Conservation (phyloP, 1,284 basidiomycete species). For the Moesziomyces sp. region DNA sequence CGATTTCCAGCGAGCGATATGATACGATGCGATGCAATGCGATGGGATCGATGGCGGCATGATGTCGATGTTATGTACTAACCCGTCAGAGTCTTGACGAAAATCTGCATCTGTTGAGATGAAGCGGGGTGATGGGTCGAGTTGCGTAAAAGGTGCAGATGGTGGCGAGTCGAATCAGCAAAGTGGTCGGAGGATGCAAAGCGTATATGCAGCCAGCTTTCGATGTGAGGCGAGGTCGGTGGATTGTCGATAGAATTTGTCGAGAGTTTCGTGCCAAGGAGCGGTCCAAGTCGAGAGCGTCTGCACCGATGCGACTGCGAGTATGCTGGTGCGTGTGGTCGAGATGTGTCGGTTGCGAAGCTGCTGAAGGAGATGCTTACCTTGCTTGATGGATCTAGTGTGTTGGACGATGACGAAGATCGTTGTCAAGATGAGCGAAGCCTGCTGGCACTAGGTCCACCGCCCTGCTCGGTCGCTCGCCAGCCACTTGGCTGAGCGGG, state of each 20-base stretch:
- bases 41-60: conserved; percentile 6
- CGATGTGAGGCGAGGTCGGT: not conserved
- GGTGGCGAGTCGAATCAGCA: conserved; percentile 31
- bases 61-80: conserved; percentile 36
- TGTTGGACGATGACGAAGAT: conserved; percentile 50
- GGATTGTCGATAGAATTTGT: not conserved
- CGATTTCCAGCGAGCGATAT: not conserved
- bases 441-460: conserved; percentile 15
- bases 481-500: not conserved
- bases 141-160: conserved; percentile 3
- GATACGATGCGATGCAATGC: conserved; percentile 5
- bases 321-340: conserved; percentile 6
- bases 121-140: conserved; percentile 11
- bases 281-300: not conserved
- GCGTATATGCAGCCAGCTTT: conserved; percentile 3
- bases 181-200: conserved; percentile 12
- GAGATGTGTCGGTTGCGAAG: conserved; percentile 5
- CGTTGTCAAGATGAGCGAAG: conserved; percentile 36
- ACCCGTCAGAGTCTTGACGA: conserved; percentile 66
- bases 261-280: not conserved
- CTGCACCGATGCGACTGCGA: not conserved
- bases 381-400: conserved; percentile 49
- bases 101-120: conserved; percentile 61
- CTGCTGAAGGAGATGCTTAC: conserved; percentile 33
- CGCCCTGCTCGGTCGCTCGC: not conserved